Percentiles rank a stretch among this genome's conserved stretches.
Evolutionary conservation across 306 rosid genomes (phyloP).

Genomic region (Oxytropis ochrocephala): DNA sequence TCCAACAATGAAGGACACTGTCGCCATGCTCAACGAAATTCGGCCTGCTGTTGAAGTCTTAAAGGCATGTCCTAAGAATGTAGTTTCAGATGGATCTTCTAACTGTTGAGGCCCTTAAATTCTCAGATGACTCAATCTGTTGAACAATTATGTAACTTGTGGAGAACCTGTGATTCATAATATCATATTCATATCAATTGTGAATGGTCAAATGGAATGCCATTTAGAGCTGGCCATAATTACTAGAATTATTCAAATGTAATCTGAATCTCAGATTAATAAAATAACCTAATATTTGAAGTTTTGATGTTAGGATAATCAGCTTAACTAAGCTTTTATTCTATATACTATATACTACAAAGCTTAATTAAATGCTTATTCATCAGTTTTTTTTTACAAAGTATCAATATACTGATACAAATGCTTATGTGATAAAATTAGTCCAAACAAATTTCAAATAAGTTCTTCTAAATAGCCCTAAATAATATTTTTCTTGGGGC

Average conservation of each 20-base stretch:
- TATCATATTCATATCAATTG: not conserved
- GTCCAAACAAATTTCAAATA: no score
- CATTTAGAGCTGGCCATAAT: constrained; percentile 23
- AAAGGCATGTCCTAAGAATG: constrained; percentile 26
- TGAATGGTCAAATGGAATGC: constrained; percentile 26
- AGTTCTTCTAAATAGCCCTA: not conserved
- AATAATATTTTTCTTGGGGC: not conserved
- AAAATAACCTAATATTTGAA: not conserved
- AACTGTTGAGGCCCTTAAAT: constrained; percentile 37
- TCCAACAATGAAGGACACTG: constrained; percentile 75
- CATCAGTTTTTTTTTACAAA: not conserved
- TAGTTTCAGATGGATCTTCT: constrained; percentile 39
- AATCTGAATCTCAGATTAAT: constrained; percentile 22
- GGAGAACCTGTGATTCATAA: not conserved
- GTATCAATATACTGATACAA: no score
- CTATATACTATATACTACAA: no score
- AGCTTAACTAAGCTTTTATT: not conserved
- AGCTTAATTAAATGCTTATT: not conserved
- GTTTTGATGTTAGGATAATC: not conserved
- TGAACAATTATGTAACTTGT: constrained; percentile 16
- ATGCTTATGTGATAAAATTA: not conserved
- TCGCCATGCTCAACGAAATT: constrained; percentile 75
- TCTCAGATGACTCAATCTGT: constrained; percentile 50
- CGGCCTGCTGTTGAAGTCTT: constrained; percentile 28
- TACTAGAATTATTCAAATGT: constrained; percentile 12